Base-by-base conservation (phyloP, 805 yeast species). In the Candida morakotiae region DNA sequence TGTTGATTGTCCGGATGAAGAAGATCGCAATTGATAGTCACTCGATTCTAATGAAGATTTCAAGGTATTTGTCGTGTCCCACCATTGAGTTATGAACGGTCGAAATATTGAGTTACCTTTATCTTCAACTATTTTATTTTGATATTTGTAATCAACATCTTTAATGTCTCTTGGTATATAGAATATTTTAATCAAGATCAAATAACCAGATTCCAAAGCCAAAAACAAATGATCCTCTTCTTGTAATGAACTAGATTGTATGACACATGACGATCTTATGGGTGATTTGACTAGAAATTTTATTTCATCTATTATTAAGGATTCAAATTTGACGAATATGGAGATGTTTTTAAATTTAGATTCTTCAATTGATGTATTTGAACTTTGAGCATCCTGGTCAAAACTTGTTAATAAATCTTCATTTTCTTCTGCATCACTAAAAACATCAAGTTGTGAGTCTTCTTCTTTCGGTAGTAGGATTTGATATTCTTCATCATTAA, bases 71-170 rank as follows among this genome's bases (percentile, higher is more conserved):
- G 50, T 49, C 23, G 51, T 43, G 39, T 56, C 62, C 78, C 77
- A 73, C 77, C 76, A 71, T 43, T 73, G 77, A 0, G 72, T 73
- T 8, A 68, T 66, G 42, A 63, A 68, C 1, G 77, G 77, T 27
- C 58, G 59, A 42, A 48, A 58, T 4, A 62, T 49, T 21, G 51
- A 51, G 14, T 45, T 49, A 2, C 49, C 44, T 9, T 43, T 21
- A 32, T 34, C 34, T 30, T 21, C 17, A 2, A 43, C 31, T 1
- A 32, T 21, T 2, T 42, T 42, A 2, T 46, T 34, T 15, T 46
- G 50, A 3, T 30, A 25, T 9, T 37, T 36, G 28, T 46, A 47
- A 34, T 48, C 55, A 3, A 56, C 47, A 29, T 61, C 69, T 14
- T 46, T 43, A 31, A 50, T 53, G 9, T 44, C 23, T 18, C 62